Conservation (phyloP, 2,329 filamentous ascomycete genomes). For the Aspergillus persii region DNA sequence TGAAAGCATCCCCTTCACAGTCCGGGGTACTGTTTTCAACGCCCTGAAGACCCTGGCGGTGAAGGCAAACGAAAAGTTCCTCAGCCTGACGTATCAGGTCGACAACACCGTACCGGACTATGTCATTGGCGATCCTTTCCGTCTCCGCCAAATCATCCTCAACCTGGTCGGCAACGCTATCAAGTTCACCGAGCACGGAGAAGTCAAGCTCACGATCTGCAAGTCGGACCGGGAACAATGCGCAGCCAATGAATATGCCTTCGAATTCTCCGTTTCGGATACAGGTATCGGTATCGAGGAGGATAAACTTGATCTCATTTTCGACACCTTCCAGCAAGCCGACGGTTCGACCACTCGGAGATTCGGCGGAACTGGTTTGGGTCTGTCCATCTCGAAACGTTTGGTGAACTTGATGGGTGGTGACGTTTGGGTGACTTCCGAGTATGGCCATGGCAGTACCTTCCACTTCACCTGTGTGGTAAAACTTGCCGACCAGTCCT, state of each 20-base stretch:
- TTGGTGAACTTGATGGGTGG: slow-evolving; percentile 95
- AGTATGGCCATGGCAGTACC: slow-evolving; percentile 84
- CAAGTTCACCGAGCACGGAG: slow-evolving; percentile 96
- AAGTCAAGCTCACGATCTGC: slow-evolving; percentile 91
- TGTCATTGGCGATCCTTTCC: slow-evolving; percentile 94
- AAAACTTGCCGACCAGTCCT: slow-evolving; percentile 75
- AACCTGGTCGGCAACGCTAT: slow-evolving; percentile 98
- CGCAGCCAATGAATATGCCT: slow-evolving; percentile 75
- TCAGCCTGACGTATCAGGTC: slow-evolving; percentile 90
- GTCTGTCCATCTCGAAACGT: slow-evolving; percentile 90
- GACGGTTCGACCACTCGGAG: slow-evolving; percentile 95
- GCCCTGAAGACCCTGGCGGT: slow-evolving; percentile 95
- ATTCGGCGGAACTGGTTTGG: slow-evolving; percentile 91
- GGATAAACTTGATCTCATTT: slow-evolving; percentile 94
- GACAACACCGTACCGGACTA: slow-evolving; percentile 92
- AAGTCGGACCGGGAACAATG: slow-evolving; percentile 65
- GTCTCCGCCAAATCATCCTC: slow-evolving; percentile 90
- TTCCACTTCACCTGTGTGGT: slow-evolving; percentile 97
- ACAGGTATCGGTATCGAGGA: slow-evolving; percentile 95
- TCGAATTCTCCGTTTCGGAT: slow-evolving; percentile 93
- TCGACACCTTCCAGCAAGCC: slow-evolving; percentile 98
- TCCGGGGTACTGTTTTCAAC: slow-evolving; percentile 94
- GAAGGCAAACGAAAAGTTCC: slow-evolving; percentile 91
- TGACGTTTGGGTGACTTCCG: slow-evolving; percentile 92
- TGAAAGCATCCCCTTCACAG: slow-evolving; percentile 93